Evolutionary conservation across 495 filamentous ascomycete species (phyloP), one percentile per base, ranked within the genome.

Genomic region (Penicillium atrosanguineum): DNA sequence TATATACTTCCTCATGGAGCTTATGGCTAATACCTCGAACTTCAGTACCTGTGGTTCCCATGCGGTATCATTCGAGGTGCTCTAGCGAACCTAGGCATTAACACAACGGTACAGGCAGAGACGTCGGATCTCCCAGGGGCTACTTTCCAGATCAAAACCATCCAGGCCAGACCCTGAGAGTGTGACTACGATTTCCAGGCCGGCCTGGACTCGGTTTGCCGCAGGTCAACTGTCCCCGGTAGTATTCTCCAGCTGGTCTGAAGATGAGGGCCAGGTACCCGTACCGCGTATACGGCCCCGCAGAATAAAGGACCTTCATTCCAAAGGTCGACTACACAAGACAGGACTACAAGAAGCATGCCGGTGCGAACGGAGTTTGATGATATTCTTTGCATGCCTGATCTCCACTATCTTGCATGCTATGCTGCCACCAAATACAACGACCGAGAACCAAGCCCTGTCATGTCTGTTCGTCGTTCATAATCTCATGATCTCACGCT

Each of bases 131-230:
- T 97, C 31, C 95, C 94, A 7, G 81, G 80, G 5, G 94, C 93
- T 43, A 91, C 89, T 1, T 98, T 98, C 72, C 95, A 98, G 73
- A 96, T 98, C 72, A 95, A 96, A 78, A 95, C 88, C 9, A 71
- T 86, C 20, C 75, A 81, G 43, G 69, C 78, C 44, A 88, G 85
- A 65, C 63, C 82, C 48, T 77, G 67, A 72, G 29, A 2, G 11
- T 34, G n/a, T 11, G 23, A 11, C 37, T 7, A 19, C 23, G 19
- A 45, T 39, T 9, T 37, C 16, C 36, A 23, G 14, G 49, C 46
- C 36, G 57, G 52, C 25, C 55, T 56, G 52, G 52, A 28, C 31
- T 28, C 37, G 14, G 8, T 20, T n/a, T 6, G 40, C n/a, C 38
- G 19, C 38, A 1, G 16, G 38, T 40, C 9, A 8, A 40, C 19